Evolutionary conservation across 2,329 filamentous ascomycete species (phyloP).

Genomic region (Cladosporium austrohemisphaericum): DNA sequence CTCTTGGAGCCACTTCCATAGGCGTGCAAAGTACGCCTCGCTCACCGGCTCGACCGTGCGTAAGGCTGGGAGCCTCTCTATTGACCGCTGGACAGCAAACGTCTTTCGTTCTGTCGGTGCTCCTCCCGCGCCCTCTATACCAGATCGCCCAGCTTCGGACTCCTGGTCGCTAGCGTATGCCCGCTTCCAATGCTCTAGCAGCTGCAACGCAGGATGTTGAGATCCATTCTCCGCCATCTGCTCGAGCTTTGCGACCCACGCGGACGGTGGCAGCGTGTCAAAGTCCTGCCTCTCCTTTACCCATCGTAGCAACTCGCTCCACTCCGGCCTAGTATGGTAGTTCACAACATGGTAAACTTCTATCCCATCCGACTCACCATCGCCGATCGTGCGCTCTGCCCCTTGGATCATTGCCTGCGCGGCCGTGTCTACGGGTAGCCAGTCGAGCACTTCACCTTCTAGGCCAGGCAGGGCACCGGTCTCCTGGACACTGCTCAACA

Average conservation of each 20-base stretch:
- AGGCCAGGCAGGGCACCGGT: slow-evolving; percentile 41
- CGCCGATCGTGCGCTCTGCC: slow-evolving; percentile 26
- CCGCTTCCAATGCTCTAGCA: slow-evolving; percentile 50
- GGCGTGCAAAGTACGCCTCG: slow-evolving; percentile 41
- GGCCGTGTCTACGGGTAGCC: slow-evolving; percentile 48
- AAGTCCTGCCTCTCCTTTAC: slow-evolving; percentile 37
- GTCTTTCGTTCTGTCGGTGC: slow-evolving; percentile 14
- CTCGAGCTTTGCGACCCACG: slow-evolving; percentile 42
- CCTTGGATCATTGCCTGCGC: slow-evolving; percentile 42
- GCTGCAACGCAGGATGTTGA: slow-evolving; percentile 44
- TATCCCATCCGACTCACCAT: slow-evolving; percentile 12
- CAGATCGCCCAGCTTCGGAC: slow-evolving; percentile 4
- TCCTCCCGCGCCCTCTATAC: slow-evolving; percentile 11
- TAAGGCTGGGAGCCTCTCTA: slow-evolving; percentile 34
- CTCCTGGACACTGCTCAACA: slow-evolving; percentile 41
- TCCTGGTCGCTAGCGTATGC: slow-evolving; percentile 31
- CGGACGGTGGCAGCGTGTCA: slow-evolving; percentile 38
- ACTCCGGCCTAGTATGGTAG: slow-evolving; percentile 40
- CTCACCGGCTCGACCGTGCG: slow-evolving; percentile 38
- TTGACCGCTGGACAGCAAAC: slow-evolving; percentile 37
- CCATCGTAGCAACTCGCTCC: slow-evolving; percentile 48
- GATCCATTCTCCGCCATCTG: slow-evolving; percentile 24
- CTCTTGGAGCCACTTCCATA: slow-evolving; percentile 41
- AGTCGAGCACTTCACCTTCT: slow-evolving; percentile 37
- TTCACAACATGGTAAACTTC: slow-evolving; percentile 51